phyloP scores from a whole-genome alignment of 2,329 filamentous ascomycete species.

The Arachnopeziza araneosa region DNA sequence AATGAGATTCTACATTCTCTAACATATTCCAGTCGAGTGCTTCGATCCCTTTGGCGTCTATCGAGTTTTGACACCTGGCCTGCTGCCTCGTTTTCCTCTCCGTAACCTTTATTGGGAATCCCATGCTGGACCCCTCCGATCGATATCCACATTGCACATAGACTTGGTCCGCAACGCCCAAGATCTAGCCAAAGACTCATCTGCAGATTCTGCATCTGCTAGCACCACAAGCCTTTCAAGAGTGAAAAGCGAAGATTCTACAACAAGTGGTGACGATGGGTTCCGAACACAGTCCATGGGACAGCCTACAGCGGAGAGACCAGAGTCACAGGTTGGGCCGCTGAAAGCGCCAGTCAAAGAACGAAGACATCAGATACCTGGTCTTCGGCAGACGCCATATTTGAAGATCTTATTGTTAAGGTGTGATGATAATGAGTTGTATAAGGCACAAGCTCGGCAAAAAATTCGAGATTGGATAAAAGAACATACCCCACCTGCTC shows the following conservation, averaged over 20 bases:
- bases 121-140: conserved; percentile 81
- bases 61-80: conserved; percentile 69
- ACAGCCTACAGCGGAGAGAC: conserved; percentile 28
- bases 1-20: conserved; percentile 6
- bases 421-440: conserved; percentile 93
- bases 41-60: conserved; percentile 89
- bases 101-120: conserved; percentile 97
- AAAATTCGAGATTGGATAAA: conserved; percentile 91
- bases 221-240: conserved; percentile 28
- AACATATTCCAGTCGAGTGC: conserved; percentile 69
- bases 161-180: conserved; percentile 64
- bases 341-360: conserved; percentile 38
- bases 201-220: conserved; percentile 31
- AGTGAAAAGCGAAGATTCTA: conserved; percentile 34
- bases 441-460: conserved; percentile 74
- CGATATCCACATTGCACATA: conserved; percentile 87
- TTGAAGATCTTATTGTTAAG: conserved; percentile 83
- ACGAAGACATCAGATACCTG: conserved; percentile 90
- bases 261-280: conserved; percentile 45
- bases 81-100: conserved; percentile 75
- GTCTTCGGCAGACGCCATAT: conserved; percentile 86
- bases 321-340: conserved; percentile 18
- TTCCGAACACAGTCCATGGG: conserved; percentile 53
- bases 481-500: conserved; percentile 56
- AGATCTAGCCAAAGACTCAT: conserved; percentile 34